Evolutionary conservation across 176 grass and related monocot genomes (phyloP), one percentile per base, ranked within the genome.

Genomic region (Poa pratensis): DNA sequence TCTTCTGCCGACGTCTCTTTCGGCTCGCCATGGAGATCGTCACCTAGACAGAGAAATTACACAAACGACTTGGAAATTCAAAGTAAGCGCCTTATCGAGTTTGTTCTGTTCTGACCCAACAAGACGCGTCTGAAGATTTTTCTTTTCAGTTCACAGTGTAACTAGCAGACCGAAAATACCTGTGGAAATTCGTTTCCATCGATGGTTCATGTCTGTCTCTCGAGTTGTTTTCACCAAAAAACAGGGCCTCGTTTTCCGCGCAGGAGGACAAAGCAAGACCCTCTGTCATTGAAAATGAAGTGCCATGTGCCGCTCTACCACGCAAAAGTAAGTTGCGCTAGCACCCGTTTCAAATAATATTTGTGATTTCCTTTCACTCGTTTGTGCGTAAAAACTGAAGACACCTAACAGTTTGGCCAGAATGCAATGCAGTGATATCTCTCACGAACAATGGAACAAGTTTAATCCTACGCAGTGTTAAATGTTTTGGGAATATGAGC

Each of bases 1-100:
- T 90, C 78, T 61, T 71, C 60, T 32, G 8, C 30, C 20, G 5
- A 10, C 40, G 6, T 85, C 78, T 15, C 79, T 82, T 55, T 82
- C 72, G 9, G 1, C 59, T 40, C 60, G 73, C 26, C 73, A 18
- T 75, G 23, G 8, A 75, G 15, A 30, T 65, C 27, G 62, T 65
- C 62, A 65, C 62, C 1, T 14, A 22, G 17, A 26, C 54, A 23
- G 28, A 22, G 32, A 9, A 60, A 35, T 20, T 23, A 48, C 1
- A 19, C 5, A 1, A 5, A 4, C 30, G 18, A 14, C 14, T 8
- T 17, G 67, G 55, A 22, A 9, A 30, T 37, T 35, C 0, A 6
- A 22, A 12, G 4, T 17, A 53, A 23, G 45, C 45, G 14, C 35
- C 39, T 62, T 79, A 17, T 73, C 67, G 54, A 39, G 26, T 73